Evolutionary conservation across 1,139 yeast species (phyloP).

Genomic region (Candida tetrigidarum): DNA sequence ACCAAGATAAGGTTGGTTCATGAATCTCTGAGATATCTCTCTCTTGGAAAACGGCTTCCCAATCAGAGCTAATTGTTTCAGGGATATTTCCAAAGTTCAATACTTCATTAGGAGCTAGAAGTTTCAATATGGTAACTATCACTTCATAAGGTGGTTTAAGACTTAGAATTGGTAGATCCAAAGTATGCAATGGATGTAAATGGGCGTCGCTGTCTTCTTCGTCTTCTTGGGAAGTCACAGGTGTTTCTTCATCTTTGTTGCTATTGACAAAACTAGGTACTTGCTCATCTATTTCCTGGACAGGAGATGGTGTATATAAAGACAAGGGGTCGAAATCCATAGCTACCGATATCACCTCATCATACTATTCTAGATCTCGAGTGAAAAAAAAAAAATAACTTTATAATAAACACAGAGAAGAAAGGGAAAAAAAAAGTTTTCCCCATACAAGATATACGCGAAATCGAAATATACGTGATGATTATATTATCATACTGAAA

Average conservation of each 20-base stretch:
- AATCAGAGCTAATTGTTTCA: constrained; percentile 9
- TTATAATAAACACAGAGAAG: too few species aligned
- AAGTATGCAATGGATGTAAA: constrained; percentile 50
- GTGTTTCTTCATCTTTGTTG: too few species aligned
- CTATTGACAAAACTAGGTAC: too few species aligned
- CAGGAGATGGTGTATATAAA: constrained; percentile 35
- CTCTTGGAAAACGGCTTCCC: constrained; percentile 17
- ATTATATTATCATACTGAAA: background rate
- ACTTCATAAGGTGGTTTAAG: constrained; percentile 54
- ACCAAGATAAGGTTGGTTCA: constrained; percentile 44
- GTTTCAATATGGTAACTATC: constrained; percentile 47
- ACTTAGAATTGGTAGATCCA: constrained; percentile 67
- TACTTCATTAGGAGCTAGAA: constrained; percentile 55
- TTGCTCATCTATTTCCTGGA: constrained; percentile 4
- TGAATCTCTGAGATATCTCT: constrained; percentile 19
- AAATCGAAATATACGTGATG: background rate
- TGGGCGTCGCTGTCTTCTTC: constrained; percentile 29
- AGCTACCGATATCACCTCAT: background rate
- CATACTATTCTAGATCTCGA: constrained; percentile 2
- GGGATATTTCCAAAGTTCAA: constrained; percentile 55
- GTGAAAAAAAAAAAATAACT: constrained; percentile 1
- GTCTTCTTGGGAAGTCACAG: constrained; percentile 13
- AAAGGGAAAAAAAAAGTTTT: background rate
- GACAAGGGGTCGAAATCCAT: constrained; percentile 51
- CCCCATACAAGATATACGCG: background rate